Base-by-base conservation (phyloP, 345 rosid genomes). In the Draba incana region DNA sequence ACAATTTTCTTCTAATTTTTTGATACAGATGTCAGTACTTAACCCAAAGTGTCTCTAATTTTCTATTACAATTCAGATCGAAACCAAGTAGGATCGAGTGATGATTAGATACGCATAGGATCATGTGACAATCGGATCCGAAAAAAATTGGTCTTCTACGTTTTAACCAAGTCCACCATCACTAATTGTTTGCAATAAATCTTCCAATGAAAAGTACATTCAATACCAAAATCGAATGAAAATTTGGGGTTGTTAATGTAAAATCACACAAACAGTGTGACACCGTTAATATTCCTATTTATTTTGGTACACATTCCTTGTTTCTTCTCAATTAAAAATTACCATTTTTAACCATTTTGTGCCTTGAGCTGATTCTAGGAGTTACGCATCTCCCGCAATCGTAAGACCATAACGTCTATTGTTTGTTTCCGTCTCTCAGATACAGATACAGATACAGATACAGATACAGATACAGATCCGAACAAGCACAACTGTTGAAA, bases 381-480 rank as follows among this genome's bases (percentile, higher is more conserved):
- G 52, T 47, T 47, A 14, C 35, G 0, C 4, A 16, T 45, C 57
- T 71, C 76, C 70, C 76, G 64, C 69, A 62, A 54, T 37, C 30
- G 69, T 55, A 63, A 10, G n/a, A n/a, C n/a, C n/a, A n/a, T 58
- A 73, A 73, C 67, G 77, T 73, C 74, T 74, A 55, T 74, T 38
- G 61, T 65, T 31, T 72, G 66, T 44, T 11, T 66, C 30, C 46
- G 33, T 23, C 54, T 25, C 67, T 37, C 13, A 53, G 45, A 64
- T 57, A 70, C 77, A 46, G 24, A 66, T 13, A 24, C 82, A 54
- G 76, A 79, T 63, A n/a, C n/a, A n/a, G n/a, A n/a, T n/a, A n/a
- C 13, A 53, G 45, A 64, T 57, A 70, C 77, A 46, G 24, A 66
- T 13, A 24, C 82, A 54, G 76, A 79, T 63, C 72, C 65, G 9